Evolutionary conservation across 257 asterid genomes (phyloP), one percentile per base, ranked within the genome.

Genomic region (Nicotiana tomentosiformis): DNA sequence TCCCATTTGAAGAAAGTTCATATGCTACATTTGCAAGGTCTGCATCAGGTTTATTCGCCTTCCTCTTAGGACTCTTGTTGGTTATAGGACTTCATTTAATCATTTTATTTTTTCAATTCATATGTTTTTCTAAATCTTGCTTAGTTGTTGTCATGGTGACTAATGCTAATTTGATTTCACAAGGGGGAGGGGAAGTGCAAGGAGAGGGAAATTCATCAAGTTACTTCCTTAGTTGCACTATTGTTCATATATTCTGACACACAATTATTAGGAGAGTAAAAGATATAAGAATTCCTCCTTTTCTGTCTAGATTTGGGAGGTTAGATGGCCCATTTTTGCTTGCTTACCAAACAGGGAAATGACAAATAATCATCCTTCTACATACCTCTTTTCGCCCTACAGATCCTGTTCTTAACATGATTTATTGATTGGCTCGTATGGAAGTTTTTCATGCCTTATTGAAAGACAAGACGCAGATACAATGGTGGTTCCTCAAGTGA

Each of bases 1-100:
- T 94, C 51, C 99, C 99, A 35, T 96, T 96, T 85, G 98, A 96
- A 88, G 99, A 96, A 88, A 96, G 98, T 89, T 93, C 97, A 17
- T 94, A 92, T 82, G 85, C 90, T 81, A 91, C 98, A 57, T 96
- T 96, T 91, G 99, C 98, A 90, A 94, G 96, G 97, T 96, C 95
- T 78, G 95, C 97, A 78, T 90, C 98, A 96, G 98, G 99, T 96
- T 90, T 91, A 90, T 82, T 89, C 97, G 78, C 60, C 81, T 76
- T 86, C 90, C 83, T 87, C 62, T 82, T 74, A 78, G 79, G 77
- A 30, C 53, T 77, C 51, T 83, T 83, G 62, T 4, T 76, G 43
- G 49, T 30, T 64, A 18, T 35, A 62, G 15, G 68, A 69, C 72
- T 61, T 61, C 51, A 35, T 20, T 0, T 79, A 61, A 61, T 62